These are phyloP conservation scores for Leccinum longicurvipes DNA, from an alignment of 768 basidiomycete genomes.

Conservation along the genomic window DNA sequence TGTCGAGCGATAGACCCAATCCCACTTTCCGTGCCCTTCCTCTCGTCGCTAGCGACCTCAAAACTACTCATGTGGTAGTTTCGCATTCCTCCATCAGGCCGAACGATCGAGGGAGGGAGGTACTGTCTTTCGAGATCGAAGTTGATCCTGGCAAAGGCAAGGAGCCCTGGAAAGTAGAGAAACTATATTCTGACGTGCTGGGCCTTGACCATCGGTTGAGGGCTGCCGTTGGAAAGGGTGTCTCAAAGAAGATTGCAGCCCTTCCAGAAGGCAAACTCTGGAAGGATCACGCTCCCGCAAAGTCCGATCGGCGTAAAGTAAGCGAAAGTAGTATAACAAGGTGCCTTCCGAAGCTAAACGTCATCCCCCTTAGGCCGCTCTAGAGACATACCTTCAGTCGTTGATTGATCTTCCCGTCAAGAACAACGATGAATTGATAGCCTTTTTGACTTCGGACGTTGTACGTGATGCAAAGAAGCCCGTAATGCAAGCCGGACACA, in stretches of 20 bases:
- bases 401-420: slow-evolving; percentile 79
- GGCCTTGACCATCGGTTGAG: slow-evolving; percentile 80
- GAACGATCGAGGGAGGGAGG: slow-evolving; percentile 90
- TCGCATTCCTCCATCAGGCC: slow-evolving; percentile 81
- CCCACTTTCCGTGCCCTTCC: slow-evolving; percentile 71
- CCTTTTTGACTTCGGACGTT: slow-evolving; percentile 89
- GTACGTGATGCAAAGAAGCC: slow-evolving; percentile 73
- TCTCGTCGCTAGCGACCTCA: slow-evolving; percentile 67
- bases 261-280: slow-evolving; percentile 92
- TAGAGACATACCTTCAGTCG: slow-evolving; percentile 85
- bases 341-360: slow-evolving; percentile 4
- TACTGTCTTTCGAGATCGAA: slow-evolving; percentile 79
- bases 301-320: slow-evolving; percentile 95
- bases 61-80: slow-evolving; percentile 65
- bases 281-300: slow-evolving; percentile 96
- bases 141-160: slow-evolving; percentile 73
- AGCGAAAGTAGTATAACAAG: slow-evolving; percentile 19
- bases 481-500: slow-evolving; percentile 78
- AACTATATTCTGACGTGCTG: slow-evolving; percentile 91
- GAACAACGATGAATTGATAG: slow-evolving; percentile 85
- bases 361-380: slow-evolving; percentile 46
- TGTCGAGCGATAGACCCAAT: slow-evolving; percentile 24
- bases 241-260: slow-evolving; percentile 72
- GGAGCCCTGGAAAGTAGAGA: slow-evolving; percentile 82
- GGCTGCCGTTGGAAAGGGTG: slow-evolving; percentile 49